phyloP scores from a whole-genome alignment of 2,329 filamentous ascomycete species.

The Sphaerulina populicola region DNA sequence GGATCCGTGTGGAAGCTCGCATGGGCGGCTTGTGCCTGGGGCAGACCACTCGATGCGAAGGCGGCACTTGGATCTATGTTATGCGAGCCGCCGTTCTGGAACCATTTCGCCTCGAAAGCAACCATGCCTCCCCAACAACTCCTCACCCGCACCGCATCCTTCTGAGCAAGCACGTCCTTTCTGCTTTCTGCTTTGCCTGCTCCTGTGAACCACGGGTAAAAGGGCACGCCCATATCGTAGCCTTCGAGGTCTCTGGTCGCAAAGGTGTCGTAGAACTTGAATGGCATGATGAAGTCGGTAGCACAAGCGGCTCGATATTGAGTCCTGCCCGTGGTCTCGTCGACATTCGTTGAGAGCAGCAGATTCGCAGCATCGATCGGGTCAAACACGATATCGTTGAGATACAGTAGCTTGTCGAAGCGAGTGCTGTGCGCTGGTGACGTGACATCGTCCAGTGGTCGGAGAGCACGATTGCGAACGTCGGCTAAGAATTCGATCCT shows the following conservation, averaged over 20 bases:
- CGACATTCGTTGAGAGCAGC: constrained; percentile 55
- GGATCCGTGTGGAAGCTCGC: constrained; percentile 9
- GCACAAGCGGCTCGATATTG: constrained; percentile 62
- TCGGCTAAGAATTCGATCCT: constrained; percentile 66
- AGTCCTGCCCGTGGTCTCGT: constrained; percentile 42
- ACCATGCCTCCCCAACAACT: constrained; percentile 75
- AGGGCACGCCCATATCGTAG: constrained; percentile 53
- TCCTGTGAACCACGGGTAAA: constrained; percentile 59
- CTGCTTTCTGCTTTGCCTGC: constrained; percentile 47
- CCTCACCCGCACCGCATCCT: constrained; percentile 58
- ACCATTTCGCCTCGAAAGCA: constrained; percentile 54
- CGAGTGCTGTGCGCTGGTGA: constrained; percentile 33
- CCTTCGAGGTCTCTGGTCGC: constrained; percentile 61
- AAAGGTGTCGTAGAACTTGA: constrained; percentile 66
- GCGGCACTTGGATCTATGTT: background rate
- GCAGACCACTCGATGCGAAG: background rate
- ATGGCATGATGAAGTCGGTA: constrained; percentile 59
- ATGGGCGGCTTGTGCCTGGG: constrained; percentile 6
- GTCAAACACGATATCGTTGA: constrained; percentile 61
- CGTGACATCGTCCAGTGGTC: constrained; percentile 50
- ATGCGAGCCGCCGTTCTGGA: constrained; percentile 37
- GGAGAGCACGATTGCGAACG: constrained; percentile 61
- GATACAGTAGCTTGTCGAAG: constrained; percentile 51
- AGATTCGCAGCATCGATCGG: constrained; percentile 52
- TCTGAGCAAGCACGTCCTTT: constrained; percentile 53